Conservation (phyloP, 768 basidiomycete species). For the Tubosaeta brunneosetosa region DNA sequence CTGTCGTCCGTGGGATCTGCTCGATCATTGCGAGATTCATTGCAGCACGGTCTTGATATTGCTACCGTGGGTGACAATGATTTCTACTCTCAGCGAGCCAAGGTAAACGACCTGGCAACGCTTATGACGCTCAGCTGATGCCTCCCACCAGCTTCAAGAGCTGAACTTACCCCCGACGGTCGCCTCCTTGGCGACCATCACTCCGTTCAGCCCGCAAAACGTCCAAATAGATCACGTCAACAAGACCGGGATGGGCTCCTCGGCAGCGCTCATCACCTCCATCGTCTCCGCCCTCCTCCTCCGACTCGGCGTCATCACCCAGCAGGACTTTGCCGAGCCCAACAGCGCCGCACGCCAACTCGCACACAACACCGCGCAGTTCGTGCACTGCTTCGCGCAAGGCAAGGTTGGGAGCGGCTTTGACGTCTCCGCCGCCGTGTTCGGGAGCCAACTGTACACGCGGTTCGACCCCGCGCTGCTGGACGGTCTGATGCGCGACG, state of each 20-base stretch:
- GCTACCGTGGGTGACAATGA: slow-evolving; percentile 92
- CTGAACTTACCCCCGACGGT: slow-evolving; percentile 59
- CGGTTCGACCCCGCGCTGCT: slow-evolving; percentile 67
- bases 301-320: slow-evolving; percentile 61
- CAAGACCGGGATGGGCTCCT: slow-evolving; percentile 97
- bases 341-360: slow-evolving; percentile 49
- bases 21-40: slow-evolving; percentile 33
- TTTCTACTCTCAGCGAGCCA: slow-evolving; percentile 91
- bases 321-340: slow-evolving; percentile 41
- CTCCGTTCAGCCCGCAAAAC: slow-evolving; percentile 70
- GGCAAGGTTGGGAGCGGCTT: slow-evolving; percentile 98
- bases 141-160: slow-evolving; percentile 50
- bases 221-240: slow-evolving; percentile 77
- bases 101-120: slow-evolving; percentile 42
- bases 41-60: slow-evolving; percentile 63
- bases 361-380: slow-evolving; percentile 92
- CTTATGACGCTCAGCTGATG: slow-evolving; percentile 2
- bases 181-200: slow-evolving; percentile 60
- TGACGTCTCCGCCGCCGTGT: slow-evolving; percentile 91
- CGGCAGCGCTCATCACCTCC: slow-evolving; percentile 94
- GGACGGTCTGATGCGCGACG: slow-evolving; percentile 24
- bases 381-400: slow-evolving; percentile 92
- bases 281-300: slow-evolving; percentile 82
- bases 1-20: slow-evolving; percentile 34
- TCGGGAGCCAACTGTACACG: slow-evolving; percentile 90